phyloP scores from a whole-genome alignment of 306 rosid species.

The Geum urbanum region DNA sequence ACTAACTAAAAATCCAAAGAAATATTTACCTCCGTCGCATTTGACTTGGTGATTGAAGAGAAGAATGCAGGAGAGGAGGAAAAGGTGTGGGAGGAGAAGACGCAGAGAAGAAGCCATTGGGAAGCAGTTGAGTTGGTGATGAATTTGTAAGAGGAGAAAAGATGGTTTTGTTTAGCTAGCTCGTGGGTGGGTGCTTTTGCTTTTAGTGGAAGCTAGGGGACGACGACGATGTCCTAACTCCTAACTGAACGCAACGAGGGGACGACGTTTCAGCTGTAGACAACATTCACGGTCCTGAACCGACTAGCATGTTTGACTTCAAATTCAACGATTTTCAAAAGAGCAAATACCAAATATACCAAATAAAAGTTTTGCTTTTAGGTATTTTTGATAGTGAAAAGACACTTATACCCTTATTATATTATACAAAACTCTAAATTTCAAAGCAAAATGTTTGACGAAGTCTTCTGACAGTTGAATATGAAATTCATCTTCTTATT shows the following conservation, averaged over 20 bases:
- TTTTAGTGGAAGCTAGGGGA: background rate
- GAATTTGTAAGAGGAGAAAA: background rate
- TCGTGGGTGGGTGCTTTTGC: background rate
- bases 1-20: background rate
- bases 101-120: slow-evolving; percentile 37
- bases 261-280: background rate
- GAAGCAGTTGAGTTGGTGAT: background rate
- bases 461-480: too few species aligned
- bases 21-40: slow-evolving; percentile 43
- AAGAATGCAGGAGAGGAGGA: slow-evolving; percentile 45
- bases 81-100: slow-evolving; percentile 18
- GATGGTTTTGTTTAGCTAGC: background rate
- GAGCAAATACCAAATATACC: too few species aligned
- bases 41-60: slow-evolving; percentile 39
- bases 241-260: slow-evolving; percentile 5
- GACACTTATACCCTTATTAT: too few species aligned
- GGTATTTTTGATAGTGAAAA: too few species aligned
- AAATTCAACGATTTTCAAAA: too few species aligned
- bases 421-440: too few species aligned
- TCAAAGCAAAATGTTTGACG: too few species aligned
- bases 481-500: too few species aligned
- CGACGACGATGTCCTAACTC: slow-evolving; percentile 7
- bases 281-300: background rate
- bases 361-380: too few species aligned
- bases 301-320: background rate